Base-by-base conservation (phyloP, 169 alveolate genomes). In the Plasmodium chabaudi region DNA sequence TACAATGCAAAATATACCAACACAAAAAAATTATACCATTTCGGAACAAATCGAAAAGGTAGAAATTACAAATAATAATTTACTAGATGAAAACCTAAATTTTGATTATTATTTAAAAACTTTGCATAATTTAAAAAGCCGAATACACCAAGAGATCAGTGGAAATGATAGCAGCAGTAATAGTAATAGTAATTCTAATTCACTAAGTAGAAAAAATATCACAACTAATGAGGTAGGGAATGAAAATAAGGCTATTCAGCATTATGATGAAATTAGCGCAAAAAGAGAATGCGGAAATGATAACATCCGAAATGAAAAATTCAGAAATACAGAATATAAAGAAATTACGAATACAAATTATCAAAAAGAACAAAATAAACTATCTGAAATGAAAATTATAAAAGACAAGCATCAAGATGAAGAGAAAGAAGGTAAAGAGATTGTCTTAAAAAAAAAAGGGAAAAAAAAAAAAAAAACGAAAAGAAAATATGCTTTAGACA, bases 101-200 rank as follows among this genome's bases (percentile, higher is more conserved):
- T 79, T 79, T 79, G 79, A 64, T 44, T 23, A 39, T 2, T 79
- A 79, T 59, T 10, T 79, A 25, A 79, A 25, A 12, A 67, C 65
- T 10, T 21, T 79, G 53, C 60, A 79, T n/a, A 79, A 79, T 25
- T 79, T 79, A 59, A 79, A 79, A 47, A 64, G 72, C 6, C 55
- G 65, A 46, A 77, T 79, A 53, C 63, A 60, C 15, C 72, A 79
- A 34, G 71, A 79, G 27, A 19, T 9, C n/a, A 65, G 60, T 42
- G 82, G 46, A 13, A 67, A 79, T 42, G 82, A 51, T 19, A 49
- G 44, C 6, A 75, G 56, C 0, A 65, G 25, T 15, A 21, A 51
- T n/a, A 9, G 46, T n/a, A 12, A 53, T 4, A n/a, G 68, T 27
- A 12, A 71, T 42, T 15, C 25, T 0, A 23, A 51, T 5, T 9